Evolutionary conservation across 805 yeast genomes (phyloP).

Genomic region (Barnettozyma sucrosica): DNA sequence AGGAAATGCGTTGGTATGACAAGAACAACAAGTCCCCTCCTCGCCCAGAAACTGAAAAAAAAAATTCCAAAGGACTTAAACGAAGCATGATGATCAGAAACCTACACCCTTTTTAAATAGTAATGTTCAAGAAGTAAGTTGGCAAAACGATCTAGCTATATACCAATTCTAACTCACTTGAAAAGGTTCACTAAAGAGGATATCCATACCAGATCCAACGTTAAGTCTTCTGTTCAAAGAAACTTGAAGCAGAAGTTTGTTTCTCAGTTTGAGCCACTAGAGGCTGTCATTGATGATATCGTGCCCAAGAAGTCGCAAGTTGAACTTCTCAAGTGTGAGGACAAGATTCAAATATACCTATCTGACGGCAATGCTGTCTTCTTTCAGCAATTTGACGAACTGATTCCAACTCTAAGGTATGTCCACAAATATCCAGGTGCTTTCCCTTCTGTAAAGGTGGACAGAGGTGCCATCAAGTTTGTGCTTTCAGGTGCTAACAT

Average conservation of each 20-base stretch:
- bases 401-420: conserved; percentile 68
- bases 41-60: background rate
- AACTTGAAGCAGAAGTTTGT: conserved; percentile 73
- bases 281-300: conserved; percentile 69
- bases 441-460: conserved; percentile 86
- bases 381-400: conserved; percentile 74
- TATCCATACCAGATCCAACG: conserved; percentile 82
- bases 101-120: background rate
- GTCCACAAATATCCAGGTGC: conserved; percentile 79
- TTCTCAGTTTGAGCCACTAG: conserved; percentile 67
- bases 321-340: conserved; percentile 80
- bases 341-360: conserved; percentile 72
- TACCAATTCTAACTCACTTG: background rate
- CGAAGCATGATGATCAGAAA: background rate
- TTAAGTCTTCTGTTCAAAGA: conserved; percentile 92
- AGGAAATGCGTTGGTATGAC: too few relatives aligned
- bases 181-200: conserved; percentile 73
- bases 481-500: conserved; percentile 94
- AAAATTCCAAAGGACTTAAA: background rate
- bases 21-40: too few relatives aligned
- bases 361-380: conserved; percentile 69
- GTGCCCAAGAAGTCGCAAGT: conserved; percentile 87
- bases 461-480: conserved; percentile 93
- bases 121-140: conserved; percentile 43
- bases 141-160: background rate